Percentiles rank a stretch among this genome's conserved stretches.
These are phyloP conservation scores for Lipomyces oligophaga DNA, from an alignment of 805 yeast species.

Conservation along the genomic window DNA sequence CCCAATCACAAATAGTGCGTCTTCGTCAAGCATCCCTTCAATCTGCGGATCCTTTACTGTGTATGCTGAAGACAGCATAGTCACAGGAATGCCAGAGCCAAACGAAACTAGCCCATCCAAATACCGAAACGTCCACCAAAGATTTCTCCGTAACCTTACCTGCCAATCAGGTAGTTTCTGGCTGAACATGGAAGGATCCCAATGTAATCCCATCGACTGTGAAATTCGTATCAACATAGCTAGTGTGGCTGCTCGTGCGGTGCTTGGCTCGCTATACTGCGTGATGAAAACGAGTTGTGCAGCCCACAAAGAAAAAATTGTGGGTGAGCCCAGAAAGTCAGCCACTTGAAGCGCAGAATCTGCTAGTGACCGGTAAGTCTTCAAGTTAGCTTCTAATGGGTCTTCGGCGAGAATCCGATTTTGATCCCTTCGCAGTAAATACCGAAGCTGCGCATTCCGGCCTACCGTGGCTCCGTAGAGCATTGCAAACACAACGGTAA, in stretches of 20 bases:
- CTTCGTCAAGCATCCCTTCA: constrained; percentile 11
- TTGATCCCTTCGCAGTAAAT: not conserved
- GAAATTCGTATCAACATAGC: constrained; percentile 8
- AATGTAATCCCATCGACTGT: constrained; percentile 8
- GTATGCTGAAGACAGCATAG: constrained; percentile 1
- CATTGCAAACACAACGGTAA: constrained; percentile 8
- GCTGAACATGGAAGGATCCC: constrained; percentile 10
- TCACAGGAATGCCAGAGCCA: constrained; percentile 3
- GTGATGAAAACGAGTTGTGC: constrained; percentile 1
- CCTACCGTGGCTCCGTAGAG: constrained; percentile 1
- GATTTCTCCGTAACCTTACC: not conserved
- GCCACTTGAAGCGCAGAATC: constrained; percentile 3
- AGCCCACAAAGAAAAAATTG: constrained; percentile 6
- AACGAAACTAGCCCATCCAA: constrained; percentile 3
- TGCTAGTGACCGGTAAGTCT: not conserved
- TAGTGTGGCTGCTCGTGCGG: not conserved
- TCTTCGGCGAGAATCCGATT: not conserved
- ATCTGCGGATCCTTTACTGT: not conserved
- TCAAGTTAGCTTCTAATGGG: constrained; percentile 1
- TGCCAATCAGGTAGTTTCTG: constrained; percentile 2
- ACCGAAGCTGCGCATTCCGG: not conserved
- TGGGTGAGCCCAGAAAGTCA: constrained; percentile 2
- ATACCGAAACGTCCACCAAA: constrained; percentile 6
- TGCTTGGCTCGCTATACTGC: not conserved
- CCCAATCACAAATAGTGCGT: constrained; percentile 5